A percentile compares a stretch with the other conserved stretches of the same genome.
phyloP scores from a whole-genome alignment of 2,329 filamentous ascomycete species.

The Chalaropsis ovoidea region DNA sequence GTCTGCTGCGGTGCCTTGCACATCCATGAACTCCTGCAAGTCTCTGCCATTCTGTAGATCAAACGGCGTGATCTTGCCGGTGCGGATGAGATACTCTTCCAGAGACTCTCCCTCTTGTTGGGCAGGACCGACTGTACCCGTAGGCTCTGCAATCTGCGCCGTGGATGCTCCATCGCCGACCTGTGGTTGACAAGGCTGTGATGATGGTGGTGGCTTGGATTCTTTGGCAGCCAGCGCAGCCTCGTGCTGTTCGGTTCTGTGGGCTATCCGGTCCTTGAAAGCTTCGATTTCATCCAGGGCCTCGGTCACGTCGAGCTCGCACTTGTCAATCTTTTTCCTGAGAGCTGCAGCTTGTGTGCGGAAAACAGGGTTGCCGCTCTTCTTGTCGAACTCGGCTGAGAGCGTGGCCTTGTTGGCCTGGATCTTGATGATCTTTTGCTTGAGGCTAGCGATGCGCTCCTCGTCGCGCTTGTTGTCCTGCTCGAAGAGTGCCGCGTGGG shows the following conservation, averaged over 20 bases:
- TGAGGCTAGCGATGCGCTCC: slow-evolving; percentile 51
- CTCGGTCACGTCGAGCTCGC: slow-evolving; percentile 55
- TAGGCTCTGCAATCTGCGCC: neutral
- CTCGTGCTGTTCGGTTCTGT: slow-evolving; percentile 44
- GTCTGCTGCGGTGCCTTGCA: slow-evolving; percentile 31
- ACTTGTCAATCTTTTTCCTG: slow-evolving; percentile 45
- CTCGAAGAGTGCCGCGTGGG: slow-evolving; percentile 49
- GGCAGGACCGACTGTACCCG: slow-evolving; percentile 15
- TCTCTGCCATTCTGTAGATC: slow-evolving; percentile 55
- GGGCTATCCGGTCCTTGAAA: slow-evolving; percentile 70
- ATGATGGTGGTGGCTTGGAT: neutral
- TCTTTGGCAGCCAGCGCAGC: slow-evolving; percentile 51
- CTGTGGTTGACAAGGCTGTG: neutral
- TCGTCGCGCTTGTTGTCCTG: slow-evolving; percentile 54
- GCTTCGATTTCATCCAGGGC: slow-evolving; percentile 65
- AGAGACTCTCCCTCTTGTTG: slow-evolving; percentile 56
- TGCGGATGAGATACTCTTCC: slow-evolving; percentile 83
- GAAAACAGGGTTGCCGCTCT: slow-evolving; percentile 30
- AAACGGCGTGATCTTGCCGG: slow-evolving; percentile 95
- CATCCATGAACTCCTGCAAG: slow-evolving; percentile 55
- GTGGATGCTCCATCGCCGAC: neutral
- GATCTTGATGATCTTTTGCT: slow-evolving; percentile 46
- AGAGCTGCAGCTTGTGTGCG: slow-evolving; percentile 41
- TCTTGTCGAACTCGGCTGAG: slow-evolving; percentile 39
- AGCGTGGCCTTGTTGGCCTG: slow-evolving; percentile 46